Conservation (phyloP, 2,329 filamentous ascomycete species). For the Aureobasidium pullulans region DNA sequence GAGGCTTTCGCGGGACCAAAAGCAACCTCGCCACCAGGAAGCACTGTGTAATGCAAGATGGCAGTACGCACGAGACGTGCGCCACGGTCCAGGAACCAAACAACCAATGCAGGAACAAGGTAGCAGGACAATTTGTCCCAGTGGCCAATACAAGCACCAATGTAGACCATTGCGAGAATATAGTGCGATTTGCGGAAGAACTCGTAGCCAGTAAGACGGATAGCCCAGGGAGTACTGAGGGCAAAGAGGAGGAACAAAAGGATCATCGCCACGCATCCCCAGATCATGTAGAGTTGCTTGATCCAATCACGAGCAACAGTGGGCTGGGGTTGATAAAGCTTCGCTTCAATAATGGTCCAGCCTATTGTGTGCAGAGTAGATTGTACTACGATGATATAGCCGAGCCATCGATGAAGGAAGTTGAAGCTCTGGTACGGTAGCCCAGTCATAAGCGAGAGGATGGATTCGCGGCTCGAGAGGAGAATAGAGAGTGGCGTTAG, state of each 20-base stretch:
- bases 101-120: conserved; percentile 56
- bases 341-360: conserved; percentile 60
- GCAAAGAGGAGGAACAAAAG: conserved; percentile 55
- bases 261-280: conserved; percentile 62
- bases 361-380: conserved; percentile 61
- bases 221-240: conserved; percentile 52
- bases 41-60: conserved; percentile 48
- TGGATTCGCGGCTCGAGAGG: conserved; percentile 59
- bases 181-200: conserved; percentile 71
- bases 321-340: conserved; percentile 66
- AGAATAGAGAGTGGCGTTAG: conserved; percentile 64
- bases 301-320: conserved; percentile 50
- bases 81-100: conserved; percentile 59
- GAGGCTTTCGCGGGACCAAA: conserved; percentile 53
- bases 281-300: conserved; percentile 60
- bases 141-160: conserved; percentile 69
- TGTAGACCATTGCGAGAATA: conserved; percentile 64
- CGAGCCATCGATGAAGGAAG: conserved; percentile 70
- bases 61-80: conserved; percentile 52
- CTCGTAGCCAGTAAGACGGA: conserved; percentile 64
- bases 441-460: conserved; percentile 63
- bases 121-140: conserved; percentile 63
- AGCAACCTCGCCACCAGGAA: conserved; percentile 49
- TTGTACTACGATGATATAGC: conserved; percentile 65
- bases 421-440: conserved; percentile 71